Percentiles rank a stretch among this genome's conserved stretches.
phyloP scores from a whole-genome alignment of 306 rosid species.

The Pachyrhizus erosus region DNA sequence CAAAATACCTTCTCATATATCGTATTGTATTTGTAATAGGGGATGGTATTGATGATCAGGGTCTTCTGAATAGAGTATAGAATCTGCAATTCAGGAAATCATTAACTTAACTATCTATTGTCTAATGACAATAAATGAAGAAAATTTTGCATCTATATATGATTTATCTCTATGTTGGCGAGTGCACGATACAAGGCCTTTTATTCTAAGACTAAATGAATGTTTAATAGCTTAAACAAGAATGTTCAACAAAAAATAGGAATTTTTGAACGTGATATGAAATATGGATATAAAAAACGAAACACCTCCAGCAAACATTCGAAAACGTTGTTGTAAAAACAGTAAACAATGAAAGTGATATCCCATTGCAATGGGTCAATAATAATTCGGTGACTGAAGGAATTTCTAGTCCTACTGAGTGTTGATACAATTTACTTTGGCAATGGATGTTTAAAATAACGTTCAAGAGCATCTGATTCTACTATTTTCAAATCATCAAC shows the following conservation, averaged over 20 bases:
- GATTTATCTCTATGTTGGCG: background rate
- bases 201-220: background rate
- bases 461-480: conserved; percentile 10
- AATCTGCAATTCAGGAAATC: conserved; percentile 20
- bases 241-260: conserved; percentile 1
- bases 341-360: background rate
- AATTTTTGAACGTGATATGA: background rate
- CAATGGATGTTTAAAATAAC: background rate
- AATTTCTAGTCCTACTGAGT: background rate
- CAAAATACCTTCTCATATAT: conserved; percentile 42
- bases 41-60: background rate
- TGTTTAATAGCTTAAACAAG: background rate
- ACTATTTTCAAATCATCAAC: background rate
- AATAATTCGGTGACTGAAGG: background rate
- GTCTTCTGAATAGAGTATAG: conserved; percentile 26
- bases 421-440: conserved; percentile 1
- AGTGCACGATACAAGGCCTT: background rate
- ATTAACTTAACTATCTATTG: background rate
- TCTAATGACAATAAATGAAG: background rate
- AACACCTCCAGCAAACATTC: background rate
- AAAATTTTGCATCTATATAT: background rate
- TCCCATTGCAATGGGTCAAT: conserved; percentile 18
- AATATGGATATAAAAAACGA: background rate
- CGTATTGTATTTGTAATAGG: conserved; percentile 18
- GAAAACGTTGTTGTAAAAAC: background rate